Base-by-base conservation (phyloP, 2,329 filamentous ascomycete genomes). In the Penicillium palitans region DNA sequence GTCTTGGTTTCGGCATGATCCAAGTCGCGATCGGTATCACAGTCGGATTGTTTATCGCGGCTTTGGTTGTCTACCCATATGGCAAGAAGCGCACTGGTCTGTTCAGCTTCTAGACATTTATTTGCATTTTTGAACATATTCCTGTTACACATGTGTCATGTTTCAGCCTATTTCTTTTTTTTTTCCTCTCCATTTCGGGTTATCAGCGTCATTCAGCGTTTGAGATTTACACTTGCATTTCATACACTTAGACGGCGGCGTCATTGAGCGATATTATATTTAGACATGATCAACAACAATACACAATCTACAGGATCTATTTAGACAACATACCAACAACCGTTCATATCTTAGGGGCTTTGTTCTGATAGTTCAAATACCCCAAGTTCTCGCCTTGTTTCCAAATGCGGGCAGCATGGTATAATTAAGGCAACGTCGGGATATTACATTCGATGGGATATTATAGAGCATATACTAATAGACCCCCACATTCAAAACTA, bases 1-100 rank as follows among this genome's bases (percentile, higher is more conserved):
- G 79, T 64, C 74, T 81, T 54, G 79, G 76, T 39, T 80, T 77
- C 63, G 78, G 78, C 13, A 81, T 81, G 78, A 71, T 81, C 46
- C 78, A 81, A 65, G 74, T 81, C 29, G 77, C 78, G 6, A 78
- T 81, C 50, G 79, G 78, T n/a, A 81, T 80, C 59, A 80, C 79
- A 0, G 78, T 80, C 6, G 79, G 79, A 4, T 63, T 81, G 27
- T 81, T 81, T 65, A 68, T 81, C 55, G 78, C 78, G 47, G 78
- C 78, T 35, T 66, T 81, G 62, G 73, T 81, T 35, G 75, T 81
- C 35, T 81, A 81, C 68, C 79, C 79, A 2, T 70, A 77, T 55
- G 78, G 79, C 21, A 81, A 81, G 68, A 76, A 78, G 68, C 74
- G 79, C 58, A 80, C 78, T 67, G 79, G 78, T 15, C 61, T 81